A percentile compares a stretch with the other conserved stretches of the same genome.
Evolutionary conservation across 306 rosid genomes (phyloP).

Genomic region (Crotalaria pallida): DNA sequence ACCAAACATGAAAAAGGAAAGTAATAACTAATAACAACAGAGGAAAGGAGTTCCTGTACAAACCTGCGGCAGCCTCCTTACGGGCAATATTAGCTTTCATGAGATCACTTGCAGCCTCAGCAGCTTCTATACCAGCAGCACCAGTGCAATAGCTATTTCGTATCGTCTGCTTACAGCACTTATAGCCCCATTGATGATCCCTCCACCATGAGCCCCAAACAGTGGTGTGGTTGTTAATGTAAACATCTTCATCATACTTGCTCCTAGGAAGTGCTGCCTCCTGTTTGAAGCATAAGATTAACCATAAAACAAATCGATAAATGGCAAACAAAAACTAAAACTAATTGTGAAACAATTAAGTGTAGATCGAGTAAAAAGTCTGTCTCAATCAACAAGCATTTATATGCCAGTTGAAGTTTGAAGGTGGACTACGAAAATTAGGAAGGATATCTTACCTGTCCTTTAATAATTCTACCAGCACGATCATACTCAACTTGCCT

Average conservation of each 20-base stretch:
- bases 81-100: slow-evolving; percentile 71
- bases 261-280: too few species aligned
- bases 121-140: slow-evolving; percentile 53
- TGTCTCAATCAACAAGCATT: not conserved
- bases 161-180: slow-evolving; percentile 53
- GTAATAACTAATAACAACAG: not conserved
- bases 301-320: not conserved
- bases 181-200: slow-evolving; percentile 66
- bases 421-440: not conserved
- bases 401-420: not conserved
- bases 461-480: too few species aligned
- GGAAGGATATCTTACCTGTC: too few species aligned
- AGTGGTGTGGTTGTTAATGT: too few species aligned
- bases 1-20: not conserved
- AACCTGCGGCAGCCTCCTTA: slow-evolving; percentile 46
- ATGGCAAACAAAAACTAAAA: not conserved
- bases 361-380: not conserved
- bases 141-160: slow-evolving; percentile 58
- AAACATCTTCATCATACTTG: too few species aligned
- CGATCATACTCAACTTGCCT: too few species aligned
- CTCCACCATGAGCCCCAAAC: slow-evolving; percentile 71
- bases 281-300: too few species aligned
- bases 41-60: not conserved
- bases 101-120: slow-evolving; percentile 46
- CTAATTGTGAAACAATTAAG: not conserved